Evolutionary conservation across 805 yeast species (phyloP).

Genomic region (Ogataea allantospora): DNA sequence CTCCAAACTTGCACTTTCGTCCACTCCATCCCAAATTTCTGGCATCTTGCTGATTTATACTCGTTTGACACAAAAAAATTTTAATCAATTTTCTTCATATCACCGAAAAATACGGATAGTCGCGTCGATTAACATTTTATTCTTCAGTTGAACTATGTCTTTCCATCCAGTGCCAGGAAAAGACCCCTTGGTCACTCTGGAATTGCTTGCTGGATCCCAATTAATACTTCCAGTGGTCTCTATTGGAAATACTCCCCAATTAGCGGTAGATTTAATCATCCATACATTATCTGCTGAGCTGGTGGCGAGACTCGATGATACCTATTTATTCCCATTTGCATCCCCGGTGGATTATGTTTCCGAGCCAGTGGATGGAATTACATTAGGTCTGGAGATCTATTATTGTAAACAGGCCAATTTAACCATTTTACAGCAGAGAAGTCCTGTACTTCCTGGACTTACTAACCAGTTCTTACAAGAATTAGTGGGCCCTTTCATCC

Average conservation of each 20-base stretch:
- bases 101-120: conserved; percentile 13
- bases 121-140: conserved; percentile 7
- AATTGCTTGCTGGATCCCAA: conserved; percentile 34
- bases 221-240: conserved; percentile 80
- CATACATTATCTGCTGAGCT: conserved; percentile 53
- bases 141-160: conserved; percentile 20
- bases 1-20: conserved; percentile 45
- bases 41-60: conserved; percentile 11
- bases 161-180: conserved; percentile 24
- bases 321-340: conserved; percentile 73
- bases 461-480: conserved; percentile 49
- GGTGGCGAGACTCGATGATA: conserved; percentile 57
- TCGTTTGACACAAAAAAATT: conserved; percentile 4
- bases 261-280: conserved; percentile 69
- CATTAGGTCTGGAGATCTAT: conserved; percentile 66
- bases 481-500: conserved; percentile 49
- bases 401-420: conserved; percentile 39
- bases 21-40: conserved; percentile 23
- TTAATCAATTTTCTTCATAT: conserved; percentile 6
- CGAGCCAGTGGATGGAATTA: conserved; percentile 28
- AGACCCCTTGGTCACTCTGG: conserved; percentile 25
- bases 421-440: conserved; percentile 73
- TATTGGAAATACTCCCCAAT: conserved; percentile 87
- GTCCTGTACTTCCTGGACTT: conserved; percentile 77
- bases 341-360: conserved; percentile 64